Percentiles rank a stretch among this genome's conserved stretches.
Conservation (phyloP, 1,139 yeast genomes). For the Torulaspora globosa region DNA sequence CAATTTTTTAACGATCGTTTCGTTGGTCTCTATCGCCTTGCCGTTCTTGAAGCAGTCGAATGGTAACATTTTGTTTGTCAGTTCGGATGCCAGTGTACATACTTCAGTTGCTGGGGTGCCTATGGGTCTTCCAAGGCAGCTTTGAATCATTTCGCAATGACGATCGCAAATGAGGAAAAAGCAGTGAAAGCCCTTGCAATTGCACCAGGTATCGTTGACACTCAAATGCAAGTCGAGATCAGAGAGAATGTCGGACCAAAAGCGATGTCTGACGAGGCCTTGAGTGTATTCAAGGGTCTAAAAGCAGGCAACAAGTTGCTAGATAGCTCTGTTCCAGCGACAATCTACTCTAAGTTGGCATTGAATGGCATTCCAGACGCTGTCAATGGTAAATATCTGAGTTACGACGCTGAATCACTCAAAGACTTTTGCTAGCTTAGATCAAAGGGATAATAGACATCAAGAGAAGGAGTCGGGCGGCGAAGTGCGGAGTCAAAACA, state of each 20-base stretch:
- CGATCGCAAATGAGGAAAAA: conserved; percentile 64
- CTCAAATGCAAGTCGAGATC: conserved; percentile 77
- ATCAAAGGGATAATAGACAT: background rate
- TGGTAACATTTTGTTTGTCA: conserved; percentile 61
- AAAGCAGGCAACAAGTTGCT: conserved; percentile 53
- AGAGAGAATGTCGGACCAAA: conserved; percentile 51
- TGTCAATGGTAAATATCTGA: conserved; percentile 59
- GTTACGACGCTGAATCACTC: conserved; percentile 51
- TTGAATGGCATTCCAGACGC: conserved; percentile 50
- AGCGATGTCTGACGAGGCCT: conserved; percentile 55
- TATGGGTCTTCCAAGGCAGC: conserved; percentile 92
- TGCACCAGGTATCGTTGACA: conserved; percentile 93
- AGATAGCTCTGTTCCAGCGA: conserved; percentile 66
- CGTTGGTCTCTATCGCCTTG: conserved; percentile 53
- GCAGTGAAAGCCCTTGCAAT: conserved; percentile 59
- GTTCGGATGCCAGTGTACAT: conserved; percentile 66
- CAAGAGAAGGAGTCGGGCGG: background rate
- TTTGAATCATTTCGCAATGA: conserved; percentile 63
- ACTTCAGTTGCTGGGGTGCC: conserved; percentile 70
- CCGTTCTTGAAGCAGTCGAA: conserved; percentile 52
- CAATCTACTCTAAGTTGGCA: conserved; percentile 62
- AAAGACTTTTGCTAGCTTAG: conserved; percentile 9
- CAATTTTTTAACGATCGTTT: conserved; percentile 74
- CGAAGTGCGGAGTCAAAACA: background rate
- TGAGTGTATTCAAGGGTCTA: conserved; percentile 57